These are phyloP conservation scores for Akebia trifoliata DNA, from an alignment of 164 flowering plant genomes.

Conservation along the genomic window DNA sequence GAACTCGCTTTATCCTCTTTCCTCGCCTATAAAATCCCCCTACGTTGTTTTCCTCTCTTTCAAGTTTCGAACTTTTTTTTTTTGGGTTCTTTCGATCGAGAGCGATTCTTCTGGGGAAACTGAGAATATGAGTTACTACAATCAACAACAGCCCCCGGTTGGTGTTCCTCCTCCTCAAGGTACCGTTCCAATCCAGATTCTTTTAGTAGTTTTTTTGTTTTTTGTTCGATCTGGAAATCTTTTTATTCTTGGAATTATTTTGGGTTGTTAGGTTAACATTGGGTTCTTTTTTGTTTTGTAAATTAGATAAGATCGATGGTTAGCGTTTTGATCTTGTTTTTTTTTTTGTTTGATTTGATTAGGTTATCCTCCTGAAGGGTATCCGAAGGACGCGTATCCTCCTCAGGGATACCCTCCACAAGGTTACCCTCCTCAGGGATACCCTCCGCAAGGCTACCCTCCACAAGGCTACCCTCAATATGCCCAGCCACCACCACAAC, in stretches of 20 bases:
- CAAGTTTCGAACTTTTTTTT: too few species aligned
- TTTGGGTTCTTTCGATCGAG: too few species aligned
- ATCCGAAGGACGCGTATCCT: conserved; percentile 76
- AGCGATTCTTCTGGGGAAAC: neutral
- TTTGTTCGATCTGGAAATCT: neutral
- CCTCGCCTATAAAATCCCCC: too few species aligned
- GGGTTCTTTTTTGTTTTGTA: neutral
- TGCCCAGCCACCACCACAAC: conserved; percentile 42
- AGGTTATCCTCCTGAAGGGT: conserved; percentile 79
- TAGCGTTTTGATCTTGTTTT: neutral
- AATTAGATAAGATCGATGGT: neutral
- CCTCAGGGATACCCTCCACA: conserved; percentile 57
- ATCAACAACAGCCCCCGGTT: conserved; percentile 75
- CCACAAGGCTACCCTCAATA: conserved; percentile 34
- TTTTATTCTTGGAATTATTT: neutral
- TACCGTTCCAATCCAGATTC: neutral
- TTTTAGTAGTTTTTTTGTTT: neutral
- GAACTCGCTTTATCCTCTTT: too few species aligned
- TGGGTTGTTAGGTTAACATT: neutral
- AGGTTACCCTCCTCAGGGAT: conserved; percentile 43
- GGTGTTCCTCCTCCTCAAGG: conserved; percentile 96
- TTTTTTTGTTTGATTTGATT: neutral
- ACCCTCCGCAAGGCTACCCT: conserved; percentile 45
- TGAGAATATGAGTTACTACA: conserved; percentile 66
- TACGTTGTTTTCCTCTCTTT: too few species aligned